A percentile compares a stretch with the other conserved stretches of the same genome.
Conservation (phyloP, 2,329 filamentous ascomycete species). For the Claviceps humidiphila region DNA sequence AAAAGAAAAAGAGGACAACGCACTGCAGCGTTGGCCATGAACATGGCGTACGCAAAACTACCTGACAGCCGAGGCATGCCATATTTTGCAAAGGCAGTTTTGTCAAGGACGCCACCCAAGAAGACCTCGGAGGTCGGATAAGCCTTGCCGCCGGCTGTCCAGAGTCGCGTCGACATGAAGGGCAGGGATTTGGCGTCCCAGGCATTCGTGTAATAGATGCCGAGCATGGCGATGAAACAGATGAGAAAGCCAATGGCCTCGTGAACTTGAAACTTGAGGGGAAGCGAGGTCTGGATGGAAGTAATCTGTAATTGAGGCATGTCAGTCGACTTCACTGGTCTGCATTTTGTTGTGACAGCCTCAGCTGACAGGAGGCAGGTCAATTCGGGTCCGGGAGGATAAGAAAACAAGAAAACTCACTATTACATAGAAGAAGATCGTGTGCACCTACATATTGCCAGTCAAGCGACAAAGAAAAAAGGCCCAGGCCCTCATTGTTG, state of each 20-base stretch:
- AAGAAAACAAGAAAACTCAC: too few relatives aligned
- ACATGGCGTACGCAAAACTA: constrained; percentile 37
- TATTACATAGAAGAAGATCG: too few relatives aligned
- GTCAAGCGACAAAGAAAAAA: constrained; percentile 27
- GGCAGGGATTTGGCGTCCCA: constrained; percentile 22
- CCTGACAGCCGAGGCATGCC: constrained; percentile 35
- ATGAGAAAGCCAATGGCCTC: constrained; percentile 22
- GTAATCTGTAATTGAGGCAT: not conserved
- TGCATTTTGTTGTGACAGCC: not conserved
- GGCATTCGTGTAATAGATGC: constrained; percentile 27
- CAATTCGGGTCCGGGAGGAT: too few relatives aligned
- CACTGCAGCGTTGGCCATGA: constrained; percentile 44
- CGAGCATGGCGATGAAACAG: constrained; percentile 21
- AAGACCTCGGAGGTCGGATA: constrained; percentile 31
- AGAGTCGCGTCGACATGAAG: constrained; percentile 22
- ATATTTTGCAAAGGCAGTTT: constrained; percentile 24
- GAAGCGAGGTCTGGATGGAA: constrained; percentile 14
- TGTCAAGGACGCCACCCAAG: constrained; percentile 25
- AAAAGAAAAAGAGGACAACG: not conserved
- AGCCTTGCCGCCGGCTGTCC: constrained; percentile 22
- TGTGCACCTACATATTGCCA: constrained; percentile 25
- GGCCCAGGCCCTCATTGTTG: constrained; percentile 24
- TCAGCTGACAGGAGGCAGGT: too few relatives aligned
- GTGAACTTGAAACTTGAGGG: constrained; percentile 24
- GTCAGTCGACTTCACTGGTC: too few relatives aligned